Percentiles rank a stretch among this genome's conserved stretches.
Conservation (phyloP, 139 green algal genomes). For the Chlorella ohadii region DNA sequence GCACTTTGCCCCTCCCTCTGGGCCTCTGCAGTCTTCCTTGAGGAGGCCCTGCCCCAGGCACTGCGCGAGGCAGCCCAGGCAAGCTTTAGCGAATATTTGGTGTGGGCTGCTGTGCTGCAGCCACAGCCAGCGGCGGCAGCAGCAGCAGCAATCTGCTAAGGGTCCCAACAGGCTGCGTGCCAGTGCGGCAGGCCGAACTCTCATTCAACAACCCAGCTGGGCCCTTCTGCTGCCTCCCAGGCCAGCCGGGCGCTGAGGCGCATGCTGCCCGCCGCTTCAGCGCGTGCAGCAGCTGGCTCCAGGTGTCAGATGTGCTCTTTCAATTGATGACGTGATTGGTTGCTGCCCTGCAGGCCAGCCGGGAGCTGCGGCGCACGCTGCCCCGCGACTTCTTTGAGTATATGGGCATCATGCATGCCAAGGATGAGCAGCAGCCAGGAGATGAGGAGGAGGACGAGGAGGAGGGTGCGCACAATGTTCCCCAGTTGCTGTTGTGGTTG, state of each 20-base stretch:
- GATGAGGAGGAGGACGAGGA: background rate
- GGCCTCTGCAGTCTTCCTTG: background rate
- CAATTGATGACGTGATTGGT: too few species aligned
- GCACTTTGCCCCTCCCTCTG: too few species aligned
- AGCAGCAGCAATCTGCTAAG: too few species aligned
- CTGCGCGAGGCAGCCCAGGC: background rate
- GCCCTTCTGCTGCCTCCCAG: background rate
- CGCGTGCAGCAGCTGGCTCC: too few species aligned
- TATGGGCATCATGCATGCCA: conserved; percentile 43
- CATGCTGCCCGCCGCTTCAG: too few species aligned
- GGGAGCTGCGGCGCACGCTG: conserved; percentile 48
- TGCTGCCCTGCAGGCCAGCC: conserved; percentile 40
- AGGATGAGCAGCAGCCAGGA: background rate
- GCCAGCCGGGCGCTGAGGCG: conserved; percentile 40
- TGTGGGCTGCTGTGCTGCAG: background rate
- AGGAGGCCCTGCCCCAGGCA: conserved; percentile 8
- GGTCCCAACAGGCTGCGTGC: too few species aligned
- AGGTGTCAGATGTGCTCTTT: too few species aligned
- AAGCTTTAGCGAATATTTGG: too few species aligned
- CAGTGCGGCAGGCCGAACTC: too few species aligned
- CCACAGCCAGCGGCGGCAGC: too few species aligned
- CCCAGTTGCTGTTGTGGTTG: background rate
- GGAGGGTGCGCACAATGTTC: background rate
- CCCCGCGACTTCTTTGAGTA: conserved; percentile 48
- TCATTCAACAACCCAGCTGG: too few species aligned